phyloP scores from a whole-genome alignment of 2,329 filamentous ascomycete genomes.

The Fusarium sp. region DNA sequence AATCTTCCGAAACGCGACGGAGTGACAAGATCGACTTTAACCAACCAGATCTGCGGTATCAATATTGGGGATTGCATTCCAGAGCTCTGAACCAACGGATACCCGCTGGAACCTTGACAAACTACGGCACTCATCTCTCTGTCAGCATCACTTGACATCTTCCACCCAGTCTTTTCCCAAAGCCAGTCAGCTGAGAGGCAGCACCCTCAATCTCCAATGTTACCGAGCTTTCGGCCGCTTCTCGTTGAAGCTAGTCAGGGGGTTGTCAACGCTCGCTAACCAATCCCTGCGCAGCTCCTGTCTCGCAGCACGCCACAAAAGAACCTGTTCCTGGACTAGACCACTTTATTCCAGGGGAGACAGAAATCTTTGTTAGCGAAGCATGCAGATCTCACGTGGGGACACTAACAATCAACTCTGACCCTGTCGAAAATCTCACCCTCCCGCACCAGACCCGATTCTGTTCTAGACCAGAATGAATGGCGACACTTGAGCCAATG shows the following conservation, averaged over 20 bases:
- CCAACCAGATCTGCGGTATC: not conserved
- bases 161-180: not conserved
- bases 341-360: not conserved
- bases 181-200: slow-evolving; percentile 1
- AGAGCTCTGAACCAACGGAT: not conserved
- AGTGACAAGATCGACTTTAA: not conserved
- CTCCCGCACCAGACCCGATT: not conserved
- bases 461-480: slow-evolving; percentile 22
- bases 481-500: slow-evolving; percentile 13
- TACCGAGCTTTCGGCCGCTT: slow-evolving; percentile 11
- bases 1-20: not conserved
- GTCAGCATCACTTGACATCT: not conserved
- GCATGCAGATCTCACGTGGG: accelerated
- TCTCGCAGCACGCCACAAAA: slow-evolving; percentile 22
- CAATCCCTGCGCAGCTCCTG: slow-evolving; percentile 6
- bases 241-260: slow-evolving; percentile 24
- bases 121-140: not conserved
- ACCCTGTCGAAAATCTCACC: not conserved
- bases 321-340: slow-evolving; percentile 10
- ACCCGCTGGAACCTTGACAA: not conserved
- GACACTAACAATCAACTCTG: not conserved
- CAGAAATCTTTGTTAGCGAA: slow-evolving; percentile 7
- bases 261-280: slow-evolving; percentile 1
- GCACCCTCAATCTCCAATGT: slow-evolving; percentile 1
- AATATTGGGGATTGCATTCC: not conserved